Percentiles rank a stretch among this genome's conserved stretches.
Evolutionary conservation across 225 moss, liverwort and hornwort species (phyloP).

Genomic region (Takakia lepidozioides): DNA sequence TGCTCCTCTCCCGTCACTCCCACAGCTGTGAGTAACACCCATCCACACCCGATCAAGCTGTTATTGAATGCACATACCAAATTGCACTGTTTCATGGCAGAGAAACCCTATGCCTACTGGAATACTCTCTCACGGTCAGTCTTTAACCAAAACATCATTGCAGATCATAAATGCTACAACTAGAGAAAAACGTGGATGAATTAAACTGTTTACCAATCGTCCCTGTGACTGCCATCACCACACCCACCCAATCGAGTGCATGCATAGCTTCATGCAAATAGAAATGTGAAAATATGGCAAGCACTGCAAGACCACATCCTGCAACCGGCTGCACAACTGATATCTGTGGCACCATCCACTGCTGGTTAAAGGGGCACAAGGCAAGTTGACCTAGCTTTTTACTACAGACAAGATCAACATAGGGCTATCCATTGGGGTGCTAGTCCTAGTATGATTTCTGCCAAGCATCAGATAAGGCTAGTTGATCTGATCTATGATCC

Average conservation of each 20-base stretch:
- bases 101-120: no score
- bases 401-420: not conserved
- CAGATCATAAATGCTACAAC: no score
- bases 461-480: not conserved
- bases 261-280: conserved; percentile 97
- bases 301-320: conserved; percentile 91
- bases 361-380: conserved; percentile 7
- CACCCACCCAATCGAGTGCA: conserved; percentile 88
- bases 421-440: no score
- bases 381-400: no score
- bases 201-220: conserved; percentile 53
- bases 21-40: conserved; percentile 38
- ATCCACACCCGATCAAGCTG: not conserved
- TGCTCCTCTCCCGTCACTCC: conserved; percentile 93
- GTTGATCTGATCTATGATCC: not conserved
- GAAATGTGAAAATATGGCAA: conserved; percentile 93
- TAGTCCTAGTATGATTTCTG: not conserved
- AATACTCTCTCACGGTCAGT: no score
- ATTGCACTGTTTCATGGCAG: no score
- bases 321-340: conserved; percentile 96
- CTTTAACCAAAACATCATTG: no score
- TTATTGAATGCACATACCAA: no score
- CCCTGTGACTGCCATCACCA: conserved; percentile 77
- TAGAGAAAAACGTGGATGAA: no score
- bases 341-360: conserved; percentile 39